Evolutionary conservation across 1,139 yeast species (phyloP).

Genomic region (Candida tunisiensis): DNA sequence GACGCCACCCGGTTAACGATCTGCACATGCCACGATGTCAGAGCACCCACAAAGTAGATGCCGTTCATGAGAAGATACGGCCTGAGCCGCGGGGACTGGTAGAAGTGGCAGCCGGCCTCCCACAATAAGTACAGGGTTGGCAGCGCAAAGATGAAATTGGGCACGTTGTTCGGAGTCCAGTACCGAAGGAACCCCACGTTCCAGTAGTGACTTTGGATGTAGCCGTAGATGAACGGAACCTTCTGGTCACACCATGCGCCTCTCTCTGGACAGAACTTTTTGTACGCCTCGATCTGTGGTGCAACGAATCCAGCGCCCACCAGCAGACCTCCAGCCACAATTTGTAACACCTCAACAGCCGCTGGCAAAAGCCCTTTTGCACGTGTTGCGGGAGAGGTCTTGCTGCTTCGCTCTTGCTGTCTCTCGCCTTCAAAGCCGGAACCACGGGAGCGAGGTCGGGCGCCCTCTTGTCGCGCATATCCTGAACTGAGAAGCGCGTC

Average conservation of each 20-base stretch:
- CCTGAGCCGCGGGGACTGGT: slow-evolving; percentile 6
- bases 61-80: slow-evolving; percentile 15
- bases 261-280: slow-evolving; percentile 46
- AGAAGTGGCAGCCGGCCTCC: slow-evolving; percentile 3
- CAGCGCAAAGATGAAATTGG: slow-evolving; percentile 63
- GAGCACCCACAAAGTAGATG: slow-evolving; percentile 31
- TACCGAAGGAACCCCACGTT: slow-evolving; percentile 61
- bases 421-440: too few species aligned
- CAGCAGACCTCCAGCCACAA: too few species aligned
- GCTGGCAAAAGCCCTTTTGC: too few species aligned
- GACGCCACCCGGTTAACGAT: slow-evolving; percentile 66
- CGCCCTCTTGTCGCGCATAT: too few species aligned
- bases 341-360: too few species aligned
- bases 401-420: too few species aligned
- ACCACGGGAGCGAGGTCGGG: too few species aligned
- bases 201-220: slow-evolving; percentile 77
- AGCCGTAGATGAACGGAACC: slow-evolving; percentile 51
- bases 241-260: slow-evolving; percentile 57
- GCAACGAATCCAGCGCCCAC: slow-evolving; percentile 9
- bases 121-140: slow-evolving; percentile 34
- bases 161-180: slow-evolving; percentile 69
- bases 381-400: too few species aligned
- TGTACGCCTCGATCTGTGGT: slow-evolving; percentile 35
- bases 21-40: slow-evolving; percentile 68
- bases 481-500: neutral